Evolutionary conservation across 371 early-diverging fungal genomes (phyloP).

Genomic region (Actinomortierella wolfii): DNA sequence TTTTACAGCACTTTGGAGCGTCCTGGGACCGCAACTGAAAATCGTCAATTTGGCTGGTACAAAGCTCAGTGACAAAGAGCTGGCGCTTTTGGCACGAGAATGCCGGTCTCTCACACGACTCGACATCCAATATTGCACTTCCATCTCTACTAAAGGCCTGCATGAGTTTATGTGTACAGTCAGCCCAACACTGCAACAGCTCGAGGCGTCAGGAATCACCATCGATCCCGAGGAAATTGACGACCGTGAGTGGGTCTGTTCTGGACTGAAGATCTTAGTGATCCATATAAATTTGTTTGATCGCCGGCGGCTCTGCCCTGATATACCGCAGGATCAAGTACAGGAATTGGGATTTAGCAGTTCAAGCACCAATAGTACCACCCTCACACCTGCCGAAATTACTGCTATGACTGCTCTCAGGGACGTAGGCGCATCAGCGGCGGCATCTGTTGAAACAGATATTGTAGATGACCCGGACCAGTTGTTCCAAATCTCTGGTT

Average conservation of each 20-base stretch:
- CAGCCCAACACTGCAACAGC: conserved; percentile 19
- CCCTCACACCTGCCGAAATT: no score
- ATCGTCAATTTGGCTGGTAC: conserved; percentile 36
- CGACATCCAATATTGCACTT: conserved; percentile 39
- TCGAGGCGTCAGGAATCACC: conserved; percentile 34
- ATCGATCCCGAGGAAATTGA: conserved; percentile 32
- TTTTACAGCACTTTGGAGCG: conserved; percentile 12
- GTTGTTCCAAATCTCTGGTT: no score
- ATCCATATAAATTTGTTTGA: conserved; percentile 33
- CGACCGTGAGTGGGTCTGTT: conserved; percentile 22
- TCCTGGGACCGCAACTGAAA: conserved; percentile 15
- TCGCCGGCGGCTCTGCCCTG: no score
- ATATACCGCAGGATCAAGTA: no score
- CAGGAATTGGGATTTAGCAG: no score
- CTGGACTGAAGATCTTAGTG: conserved; percentile 34
- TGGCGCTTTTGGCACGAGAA: conserved; percentile 23
- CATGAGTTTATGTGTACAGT: conserved; percentile 24
- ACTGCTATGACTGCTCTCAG: no score
- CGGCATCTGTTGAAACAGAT: no score
- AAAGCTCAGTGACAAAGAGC: conserved; percentile 17
- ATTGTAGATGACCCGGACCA: no score
- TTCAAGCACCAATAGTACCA: no score
- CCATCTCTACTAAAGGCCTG: conserved; percentile 25
- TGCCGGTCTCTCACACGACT: conserved; percentile 21
- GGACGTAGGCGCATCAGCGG: no score